A percentile compares a stretch with the other conserved stretches of the same genome.
These are phyloP conservation scores for Leccinum aurantiacum DNA, from an alignment of 768 basidiomycete genomes.

Conservation along the genomic window DNA sequence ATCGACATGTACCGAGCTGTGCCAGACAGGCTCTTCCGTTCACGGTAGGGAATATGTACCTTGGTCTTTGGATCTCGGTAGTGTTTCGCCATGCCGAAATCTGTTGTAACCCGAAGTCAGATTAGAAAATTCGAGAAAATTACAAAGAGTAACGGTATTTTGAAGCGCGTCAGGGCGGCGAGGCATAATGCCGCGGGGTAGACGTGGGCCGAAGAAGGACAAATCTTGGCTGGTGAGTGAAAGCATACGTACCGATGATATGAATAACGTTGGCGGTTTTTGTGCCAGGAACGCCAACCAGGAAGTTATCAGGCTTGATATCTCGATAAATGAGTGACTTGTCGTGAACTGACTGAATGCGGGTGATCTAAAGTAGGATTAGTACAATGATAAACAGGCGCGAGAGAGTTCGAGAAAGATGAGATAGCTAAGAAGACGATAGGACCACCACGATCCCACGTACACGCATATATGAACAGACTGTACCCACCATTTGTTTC, in stretches of 20 bases:
- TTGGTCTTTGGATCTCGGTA: conserved; percentile 98
- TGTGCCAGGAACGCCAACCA: conserved; percentile 90
- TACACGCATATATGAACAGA: conserved; percentile 6
- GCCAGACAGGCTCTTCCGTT: conserved; percentile 93
- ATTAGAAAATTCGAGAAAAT: conserved; percentile 5
- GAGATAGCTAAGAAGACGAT: conserved; percentile 2
- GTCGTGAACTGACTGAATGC: conserved; percentile 96
- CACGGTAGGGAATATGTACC: conserved; percentile 98
- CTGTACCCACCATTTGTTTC: conserved; percentile 86
- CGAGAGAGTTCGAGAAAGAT: conserved; percentile 3
- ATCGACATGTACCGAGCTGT: conserved; percentile 99
- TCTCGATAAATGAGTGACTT: conserved; percentile 98
- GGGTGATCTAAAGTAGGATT: conserved; percentile 67
- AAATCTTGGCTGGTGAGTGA: conserved; percentile 7
- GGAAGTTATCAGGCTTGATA: conserved; percentile 99
- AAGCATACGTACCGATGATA: conserved; percentile 68
- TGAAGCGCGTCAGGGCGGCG: not conserved
- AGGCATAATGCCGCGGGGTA: conserved; percentile 3
- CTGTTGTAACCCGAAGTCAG: conserved; percentile 40
- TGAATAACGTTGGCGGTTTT: conserved; percentile 88
- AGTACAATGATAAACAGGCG: conserved; percentile 2
- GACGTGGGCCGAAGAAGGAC: conserved; percentile 6
- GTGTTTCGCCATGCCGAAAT: conserved; percentile 99
- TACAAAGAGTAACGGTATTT: not conserved
- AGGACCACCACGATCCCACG: not conserved